Base-by-base conservation (phyloP, 176 grass and related monocot species). In the Carex littledalei region DNA sequence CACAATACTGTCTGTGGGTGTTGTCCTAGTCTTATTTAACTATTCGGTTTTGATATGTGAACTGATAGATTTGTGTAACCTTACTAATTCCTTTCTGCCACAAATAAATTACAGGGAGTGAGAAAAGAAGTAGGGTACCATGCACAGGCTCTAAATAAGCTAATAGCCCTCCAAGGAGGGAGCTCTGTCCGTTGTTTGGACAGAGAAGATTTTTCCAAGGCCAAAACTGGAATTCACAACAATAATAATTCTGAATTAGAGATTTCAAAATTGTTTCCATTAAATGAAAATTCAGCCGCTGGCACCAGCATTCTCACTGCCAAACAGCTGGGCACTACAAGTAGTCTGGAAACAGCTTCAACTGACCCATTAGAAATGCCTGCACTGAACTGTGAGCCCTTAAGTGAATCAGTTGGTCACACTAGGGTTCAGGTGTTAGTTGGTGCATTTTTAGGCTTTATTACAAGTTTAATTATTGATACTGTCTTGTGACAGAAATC, bases 51-150 rank as follows among this genome's bases (percentile, higher is more conserved):
- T n/a, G n/a, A n/a, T n/a, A n/a, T n/a, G n/a, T n/a, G n/a, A n/a
- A n/a, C n/a, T n/a, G n/a, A n/a, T n/a, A n/a, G n/a, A n/a, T n/a
- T n/a, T n/a, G n/a, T n/a, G n/a, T n/a, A n/a, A n/a, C n/a, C n/a
- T n/a, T n/a, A n/a, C n/a, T n/a, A n/a, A n/a, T n/a, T n/a, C n/a
- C n/a, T n/a, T n/a, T n/a, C n/a, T n/a, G n/a, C n/a, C n/a, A n/a
- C n/a, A n/a, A n/a, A n/a, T n/a, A n/a, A 67, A 78, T 39, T 63
- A 84, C 65, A 99, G 93, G 96, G 93, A 79, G 96, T 99, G n/a
- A 89, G 96, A 88, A 95, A 92, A 88, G 91, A 95, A 80, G 91
- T 95, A 39, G 93, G 96, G 22, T 80, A 92, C 10, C 93, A 98
- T 43, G 93, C 96, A 32, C 90, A 85, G 66, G 53, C 90, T 91